A percentile compares a stretch with the other conserved stretches of the same genome.
Evolutionary conservation across 768 basidiomycete genomes (phyloP).

Genomic region (Cystobasidium tubakii): DNA sequence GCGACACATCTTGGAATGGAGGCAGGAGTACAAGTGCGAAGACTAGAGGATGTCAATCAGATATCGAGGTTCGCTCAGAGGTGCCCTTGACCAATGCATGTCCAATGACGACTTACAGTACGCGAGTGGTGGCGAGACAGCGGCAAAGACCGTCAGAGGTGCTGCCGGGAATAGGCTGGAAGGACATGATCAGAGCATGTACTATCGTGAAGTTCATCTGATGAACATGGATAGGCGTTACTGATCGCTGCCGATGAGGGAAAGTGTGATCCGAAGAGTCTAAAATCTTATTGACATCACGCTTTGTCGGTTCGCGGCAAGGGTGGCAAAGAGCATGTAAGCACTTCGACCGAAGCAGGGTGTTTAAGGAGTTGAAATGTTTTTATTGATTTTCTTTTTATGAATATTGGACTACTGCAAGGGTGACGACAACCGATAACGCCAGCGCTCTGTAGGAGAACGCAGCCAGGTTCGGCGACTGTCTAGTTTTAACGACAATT

Average conservation of each 20-base stretch:
- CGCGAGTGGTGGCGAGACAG: conserved; percentile 17
- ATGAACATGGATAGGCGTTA: too few species aligned
- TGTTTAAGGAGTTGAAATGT: neutral
- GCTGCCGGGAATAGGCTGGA: conserved; percentile 27
- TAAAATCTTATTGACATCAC: too few species aligned
- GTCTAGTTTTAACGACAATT: neutral
- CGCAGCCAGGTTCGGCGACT: neutral
- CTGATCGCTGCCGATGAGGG: too few species aligned
- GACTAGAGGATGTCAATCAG: neutral
- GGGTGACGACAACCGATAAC: neutral
- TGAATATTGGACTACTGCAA: neutral
- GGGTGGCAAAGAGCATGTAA: neutral
- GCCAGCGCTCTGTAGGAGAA: neutral
- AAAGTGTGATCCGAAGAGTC: too few species aligned
- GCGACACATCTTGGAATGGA: conserved; percentile 14
- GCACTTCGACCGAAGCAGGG: too few species aligned
- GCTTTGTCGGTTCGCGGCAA: neutral
- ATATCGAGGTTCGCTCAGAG: neutral
- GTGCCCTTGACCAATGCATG: too few species aligned
- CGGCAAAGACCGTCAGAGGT: conserved; percentile 23
- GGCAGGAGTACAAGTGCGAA: conserved; percentile 26
- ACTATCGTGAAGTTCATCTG: neutral
- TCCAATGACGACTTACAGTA: conserved; percentile 34
- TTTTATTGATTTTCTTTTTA: neutral
- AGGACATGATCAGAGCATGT: conserved; percentile 9